Evolutionary conservation across 306 rosid genomes (phyloP).

Genomic region (Quercus ilex): DNA sequence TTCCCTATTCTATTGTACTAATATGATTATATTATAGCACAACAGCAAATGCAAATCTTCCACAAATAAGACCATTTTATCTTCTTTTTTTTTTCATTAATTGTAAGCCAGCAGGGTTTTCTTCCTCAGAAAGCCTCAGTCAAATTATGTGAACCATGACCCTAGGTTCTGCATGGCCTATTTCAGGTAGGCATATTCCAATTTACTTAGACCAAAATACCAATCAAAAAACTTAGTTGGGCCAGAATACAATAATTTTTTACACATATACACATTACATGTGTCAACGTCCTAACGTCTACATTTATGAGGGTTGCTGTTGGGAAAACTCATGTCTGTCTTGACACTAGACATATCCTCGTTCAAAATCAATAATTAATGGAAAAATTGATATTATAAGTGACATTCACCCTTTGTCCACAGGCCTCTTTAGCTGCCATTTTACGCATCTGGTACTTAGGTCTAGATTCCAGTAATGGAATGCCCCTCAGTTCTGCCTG

Average conservation of each 20-base stretch:
- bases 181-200: background rate
- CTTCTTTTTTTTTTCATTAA: background rate
- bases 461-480: conserved; percentile 91
- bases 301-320: too few species aligned
- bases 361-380: conserved; percentile 10
- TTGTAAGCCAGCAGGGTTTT: background rate
- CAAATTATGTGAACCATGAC: background rate
- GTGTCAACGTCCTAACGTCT: too few species aligned
- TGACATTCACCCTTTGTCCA: conserved; percentile 64
- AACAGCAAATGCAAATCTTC: background rate
- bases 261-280: background rate
- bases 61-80: background rate
- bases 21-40: background rate
- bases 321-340: too few species aligned
- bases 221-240: too few species aligned
- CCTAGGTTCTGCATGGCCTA: background rate
- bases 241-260: background rate
- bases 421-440: conserved; percentile 93
- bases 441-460: conserved; percentile 92
- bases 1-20: background rate
- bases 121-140: background rate
- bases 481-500: conserved; percentile 82
- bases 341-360: background rate
- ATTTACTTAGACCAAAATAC: background rate
- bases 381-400: background rate